A percentile compares a stretch with the other conserved stretches of the same genome.
These are phyloP conservation scores for Stagonosporopsis cucurbitacearum DNA, from an alignment of 2,329 filamentous ascomycete genomes.

Conservation along the genomic window DNA sequence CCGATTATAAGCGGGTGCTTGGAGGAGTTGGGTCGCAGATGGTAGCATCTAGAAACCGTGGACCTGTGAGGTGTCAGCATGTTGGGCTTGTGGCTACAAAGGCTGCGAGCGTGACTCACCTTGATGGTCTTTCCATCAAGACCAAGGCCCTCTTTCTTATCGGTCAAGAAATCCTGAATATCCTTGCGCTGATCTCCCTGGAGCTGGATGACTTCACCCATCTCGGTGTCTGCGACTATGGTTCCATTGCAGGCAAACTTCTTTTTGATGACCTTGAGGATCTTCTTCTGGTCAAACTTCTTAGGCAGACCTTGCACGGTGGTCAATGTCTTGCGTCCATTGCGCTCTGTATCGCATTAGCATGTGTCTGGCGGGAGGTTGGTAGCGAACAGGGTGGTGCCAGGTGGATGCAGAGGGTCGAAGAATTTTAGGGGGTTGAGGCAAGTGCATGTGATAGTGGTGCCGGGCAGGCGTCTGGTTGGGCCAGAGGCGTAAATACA, in stretches of 20 bases:
- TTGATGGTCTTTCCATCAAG: conserved; percentile 98
- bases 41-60: conserved; percentile 44
- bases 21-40: conserved; percentile 25
- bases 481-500: conserved; percentile 27
- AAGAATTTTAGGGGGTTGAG: conserved; percentile 16
- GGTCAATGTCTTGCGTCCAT: conserved; percentile 99
- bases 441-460: background rate
- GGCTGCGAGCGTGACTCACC: conserved; percentile 55
- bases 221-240: conserved; percentile 92
- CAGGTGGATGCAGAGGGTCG: conserved; percentile 1
- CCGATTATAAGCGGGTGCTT: conserved; percentile 8
- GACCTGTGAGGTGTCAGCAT: conserved; percentile 29
- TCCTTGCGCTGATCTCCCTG: conserved; percentile 99
- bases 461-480: background rate
- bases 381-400: background rate
- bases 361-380: background rate
- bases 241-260: conserved; percentile 99
- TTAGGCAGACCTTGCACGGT: conserved; percentile 98
- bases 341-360: conserved; percentile 78
- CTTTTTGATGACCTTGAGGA: conserved; percentile 99
- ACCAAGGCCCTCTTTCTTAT: conserved; percentile 93
- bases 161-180: conserved; percentile 95
- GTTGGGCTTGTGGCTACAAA: background rate
- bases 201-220: conserved; percentile 99
- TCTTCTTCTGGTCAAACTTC: conserved; percentile 99